Percentiles rank a stretch among this genome's conserved stretches.
These are phyloP conservation scores for Fusarium virguliforme DNA, from an alignment of 2,329 filamentous ascomycete species.

Conservation along the genomic window DNA sequence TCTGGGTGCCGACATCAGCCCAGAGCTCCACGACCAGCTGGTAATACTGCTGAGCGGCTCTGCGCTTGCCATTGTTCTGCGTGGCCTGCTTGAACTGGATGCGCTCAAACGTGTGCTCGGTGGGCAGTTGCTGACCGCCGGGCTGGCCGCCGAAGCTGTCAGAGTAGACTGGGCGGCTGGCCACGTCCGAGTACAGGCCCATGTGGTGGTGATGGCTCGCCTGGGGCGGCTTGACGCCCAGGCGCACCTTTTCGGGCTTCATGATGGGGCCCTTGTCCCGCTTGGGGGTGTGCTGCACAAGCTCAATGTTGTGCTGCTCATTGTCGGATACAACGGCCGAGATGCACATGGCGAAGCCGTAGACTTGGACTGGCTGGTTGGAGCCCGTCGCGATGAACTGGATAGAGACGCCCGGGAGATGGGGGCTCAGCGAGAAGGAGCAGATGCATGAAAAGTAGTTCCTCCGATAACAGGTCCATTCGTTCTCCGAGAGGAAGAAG, in stretches of 20 bases:
- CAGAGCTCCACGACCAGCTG: slow-evolving; percentile 90
- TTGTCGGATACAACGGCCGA: slow-evolving; percentile 86
- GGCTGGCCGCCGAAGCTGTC: slow-evolving; percentile 57
- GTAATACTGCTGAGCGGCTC: slow-evolving; percentile 93
- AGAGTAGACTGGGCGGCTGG: slow-evolving; percentile 58
- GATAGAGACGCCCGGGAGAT: slow-evolving; percentile 63
- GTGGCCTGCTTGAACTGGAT: slow-evolving; percentile 97
- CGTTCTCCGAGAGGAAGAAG: slow-evolving; percentile 84
- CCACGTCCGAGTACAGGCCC: slow-evolving; percentile 61
- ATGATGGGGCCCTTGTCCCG: slow-evolving; percentile 88
- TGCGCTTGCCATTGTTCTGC: slow-evolving; percentile 91
- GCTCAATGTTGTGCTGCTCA: slow-evolving; percentile 82
- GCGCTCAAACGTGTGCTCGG: slow-evolving; percentile 82
- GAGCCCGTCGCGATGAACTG: slow-evolving; percentile 68
- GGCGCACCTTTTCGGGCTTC: slow-evolving; percentile 78
- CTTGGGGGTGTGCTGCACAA: slow-evolving; percentile 93
- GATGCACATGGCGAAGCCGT: slow-evolving; percentile 86
- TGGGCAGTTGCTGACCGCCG: slow-evolving; percentile 60
- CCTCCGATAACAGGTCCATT: slow-evolving; percentile 93
- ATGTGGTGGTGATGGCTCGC: slow-evolving; percentile 63
- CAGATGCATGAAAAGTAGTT: slow-evolving; percentile 93
- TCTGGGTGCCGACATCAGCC: slow-evolving; percentile 73
- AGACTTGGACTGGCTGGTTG: slow-evolving; percentile 74
- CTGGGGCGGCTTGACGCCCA: slow-evolving; percentile 78
- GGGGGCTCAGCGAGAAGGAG: slow-evolving; percentile 79